phyloP scores from a whole-genome alignment of 192 early-diverging fungal genomes.

The Entophlyctis helioformis region DNA sequence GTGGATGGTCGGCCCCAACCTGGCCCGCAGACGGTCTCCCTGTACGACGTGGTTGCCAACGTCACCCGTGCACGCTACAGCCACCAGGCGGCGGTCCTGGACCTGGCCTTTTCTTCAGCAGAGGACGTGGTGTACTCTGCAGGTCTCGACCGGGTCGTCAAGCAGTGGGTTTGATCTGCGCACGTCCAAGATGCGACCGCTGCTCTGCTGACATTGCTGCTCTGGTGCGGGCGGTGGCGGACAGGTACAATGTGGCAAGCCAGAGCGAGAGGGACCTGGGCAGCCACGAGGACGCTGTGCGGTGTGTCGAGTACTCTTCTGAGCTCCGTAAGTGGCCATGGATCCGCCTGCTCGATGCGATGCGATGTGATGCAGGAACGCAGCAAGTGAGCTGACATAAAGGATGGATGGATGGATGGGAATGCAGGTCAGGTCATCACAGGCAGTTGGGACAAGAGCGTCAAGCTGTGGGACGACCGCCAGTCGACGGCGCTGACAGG shows the following conservation, averaged over 20 bases:
- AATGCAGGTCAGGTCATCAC: slow-evolving; percentile 53
- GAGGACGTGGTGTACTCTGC: slow-evolving; percentile 51
- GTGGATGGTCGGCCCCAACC: no score
- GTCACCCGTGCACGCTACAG: slow-evolving; percentile 36
- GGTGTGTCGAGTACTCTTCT: slow-evolving; percentile 58
- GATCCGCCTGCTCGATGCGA: no score
- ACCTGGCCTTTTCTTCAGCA: slow-evolving; percentile 56
- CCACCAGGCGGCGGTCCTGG: slow-evolving; percentile 65
- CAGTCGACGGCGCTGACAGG: slow-evolving; percentile 16
- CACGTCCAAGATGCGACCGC: background rate
- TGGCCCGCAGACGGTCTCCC: slow-evolving; percentile 48
- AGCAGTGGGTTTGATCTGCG: slow-evolving; percentile 26
- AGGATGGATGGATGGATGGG: no score
- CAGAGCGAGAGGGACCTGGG: slow-evolving; percentile 50
- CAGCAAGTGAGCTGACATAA: no score
- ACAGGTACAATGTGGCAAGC: slow-evolving; percentile 53
- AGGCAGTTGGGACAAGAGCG: slow-evolving; percentile 86
- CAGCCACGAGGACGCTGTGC: slow-evolving; percentile 66
- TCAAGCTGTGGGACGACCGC: slow-evolving; percentile 69
- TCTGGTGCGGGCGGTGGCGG: background rate
- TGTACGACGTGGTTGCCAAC: slow-evolving; percentile 70
- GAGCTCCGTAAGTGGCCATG: no score
- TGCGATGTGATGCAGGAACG: no score
- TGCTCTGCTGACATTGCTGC: background rate
- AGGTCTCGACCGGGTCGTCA: slow-evolving; percentile 62